phyloP scores from a whole-genome alignment of 2,329 filamentous ascomycete genomes.

The Rutstroemia sp. region DNA sequence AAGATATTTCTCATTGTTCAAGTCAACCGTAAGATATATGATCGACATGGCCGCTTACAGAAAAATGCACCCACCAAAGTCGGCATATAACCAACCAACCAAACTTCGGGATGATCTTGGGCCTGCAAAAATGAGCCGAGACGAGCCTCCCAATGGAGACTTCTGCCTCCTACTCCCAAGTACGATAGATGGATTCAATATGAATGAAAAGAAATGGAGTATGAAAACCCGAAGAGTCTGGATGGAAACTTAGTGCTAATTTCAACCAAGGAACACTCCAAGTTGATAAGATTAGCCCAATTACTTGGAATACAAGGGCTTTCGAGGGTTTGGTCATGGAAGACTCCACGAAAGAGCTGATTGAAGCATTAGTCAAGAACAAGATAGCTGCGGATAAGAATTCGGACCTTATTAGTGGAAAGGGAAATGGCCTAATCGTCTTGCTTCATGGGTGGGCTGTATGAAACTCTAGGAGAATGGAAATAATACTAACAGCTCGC shows the following conservation, averaged over 20 bases:
- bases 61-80: no score
- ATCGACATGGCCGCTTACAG: no score
- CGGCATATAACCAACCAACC: no score
- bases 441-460: conserved; percentile 56
- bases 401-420: conserved; percentile 42
- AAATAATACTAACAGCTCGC: no score
- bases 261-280: not conserved
- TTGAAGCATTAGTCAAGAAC: conserved; percentile 36
- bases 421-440: conserved; percentile 52
- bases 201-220: conserved; percentile 1
- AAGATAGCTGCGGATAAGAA: conserved; percentile 24
- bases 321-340: conserved; percentile 40
- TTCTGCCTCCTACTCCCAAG: not conserved
- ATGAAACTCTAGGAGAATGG: no score
- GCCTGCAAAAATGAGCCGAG: not conserved
- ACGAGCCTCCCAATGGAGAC: not conserved
- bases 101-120: not conserved
- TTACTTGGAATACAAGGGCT: conserved; percentile 27
- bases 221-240: no score
- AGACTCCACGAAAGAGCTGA: conserved; percentile 38
- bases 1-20: no score
- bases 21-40: no score
- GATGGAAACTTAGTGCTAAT: no score
- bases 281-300: not conserved
- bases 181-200: not conserved